These are phyloP conservation scores for Phytophthora sp. DNA, from an alignment of 352 stramenopile genomes.

Conservation along the genomic window DNA sequence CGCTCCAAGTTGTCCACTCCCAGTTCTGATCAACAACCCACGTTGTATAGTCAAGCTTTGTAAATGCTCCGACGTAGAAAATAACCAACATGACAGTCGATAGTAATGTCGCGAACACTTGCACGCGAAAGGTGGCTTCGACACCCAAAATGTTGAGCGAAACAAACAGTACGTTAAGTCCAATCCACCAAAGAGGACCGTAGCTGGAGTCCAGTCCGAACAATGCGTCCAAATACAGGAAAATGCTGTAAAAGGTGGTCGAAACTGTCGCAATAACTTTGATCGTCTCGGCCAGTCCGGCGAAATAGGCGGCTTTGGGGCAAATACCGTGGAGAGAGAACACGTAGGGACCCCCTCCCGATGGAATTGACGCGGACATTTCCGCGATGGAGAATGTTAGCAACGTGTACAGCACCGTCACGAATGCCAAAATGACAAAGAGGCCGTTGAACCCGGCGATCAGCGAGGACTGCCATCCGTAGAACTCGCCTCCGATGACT, in stretches of 20 bases:
- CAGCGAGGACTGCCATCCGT: slow-evolving; percentile 69
- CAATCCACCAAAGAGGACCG: slow-evolving; percentile 57
- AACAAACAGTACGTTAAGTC: slow-evolving; percentile 64
- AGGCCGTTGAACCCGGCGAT: slow-evolving; percentile 66
- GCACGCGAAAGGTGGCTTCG: slow-evolving; percentile 63
- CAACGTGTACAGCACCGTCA: slow-evolving; percentile 72
- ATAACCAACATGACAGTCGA: slow-evolving; percentile 56
- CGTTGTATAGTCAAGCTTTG: slow-evolving; percentile 54
- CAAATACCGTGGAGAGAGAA: slow-evolving; percentile 72
- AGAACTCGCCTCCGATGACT: slow-evolving; percentile 74
- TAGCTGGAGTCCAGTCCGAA: slow-evolving; percentile 47
- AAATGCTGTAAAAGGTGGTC: slow-evolving; percentile 60
- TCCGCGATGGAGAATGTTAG: slow-evolving; percentile 79
- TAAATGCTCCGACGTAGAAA: slow-evolving; percentile 63
- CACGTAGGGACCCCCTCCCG: slow-evolving; percentile 70
- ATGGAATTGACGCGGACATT: slow-evolving; percentile 62
- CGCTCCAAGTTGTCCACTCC: slow-evolving; percentile 50
- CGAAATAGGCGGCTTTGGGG: slow-evolving; percentile 57
- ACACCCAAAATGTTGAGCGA: slow-evolving; percentile 69
- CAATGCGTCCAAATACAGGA: slow-evolving; percentile 62
- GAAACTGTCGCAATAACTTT: slow-evolving; percentile 64
- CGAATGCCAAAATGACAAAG: slow-evolving; percentile 61
- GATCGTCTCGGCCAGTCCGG: slow-evolving; percentile 64
- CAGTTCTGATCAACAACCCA: slow-evolving; percentile 62
- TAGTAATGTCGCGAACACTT: slow-evolving; percentile 59